Conservation (phyloP, 495 filamentous ascomycete genomes). For the Penicillium cosmopolitanum region DNA sequence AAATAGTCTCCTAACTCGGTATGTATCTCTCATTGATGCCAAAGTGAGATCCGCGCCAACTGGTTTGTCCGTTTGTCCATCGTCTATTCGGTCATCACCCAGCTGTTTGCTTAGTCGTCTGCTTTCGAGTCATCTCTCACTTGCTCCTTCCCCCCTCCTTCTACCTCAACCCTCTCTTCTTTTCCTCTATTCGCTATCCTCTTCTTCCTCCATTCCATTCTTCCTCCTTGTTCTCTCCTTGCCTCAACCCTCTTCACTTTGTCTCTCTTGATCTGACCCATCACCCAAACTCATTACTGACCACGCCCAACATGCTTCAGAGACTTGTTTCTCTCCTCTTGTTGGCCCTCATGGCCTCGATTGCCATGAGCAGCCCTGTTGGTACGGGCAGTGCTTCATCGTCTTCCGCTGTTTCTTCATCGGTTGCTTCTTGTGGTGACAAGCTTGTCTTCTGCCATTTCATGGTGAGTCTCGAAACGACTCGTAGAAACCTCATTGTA, state of each 20-base stretch:
- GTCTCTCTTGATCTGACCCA: neutral
- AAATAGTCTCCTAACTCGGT: neutral
- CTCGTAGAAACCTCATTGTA: neutral
- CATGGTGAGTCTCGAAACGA: conserved; percentile 47
- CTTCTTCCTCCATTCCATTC: no score
- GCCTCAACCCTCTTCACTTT: neutral
- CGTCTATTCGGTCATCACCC: no score
- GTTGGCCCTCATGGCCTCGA: neutral
- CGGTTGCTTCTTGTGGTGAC: conserved; percentile 17
- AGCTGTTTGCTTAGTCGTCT: no score
- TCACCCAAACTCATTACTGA: neutral
- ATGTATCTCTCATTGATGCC: neutral
- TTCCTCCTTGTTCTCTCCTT: neutral
- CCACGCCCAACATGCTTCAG: neutral
- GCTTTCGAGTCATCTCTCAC: neutral
- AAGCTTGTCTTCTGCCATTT: conserved; percentile 62
- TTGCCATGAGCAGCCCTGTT: neutral
- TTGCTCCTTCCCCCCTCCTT: neutral
- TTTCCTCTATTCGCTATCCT: no score
- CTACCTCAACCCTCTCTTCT: no score
- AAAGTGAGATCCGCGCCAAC: neutral
- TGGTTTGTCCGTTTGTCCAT: no score
- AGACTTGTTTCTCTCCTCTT: neutral
- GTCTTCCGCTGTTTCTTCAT: neutral
- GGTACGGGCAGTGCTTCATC: neutral